Percentiles rank a stretch among this genome's conserved stretches.
Evolutionary conservation across 441 rosid genomes (phyloP).

Genomic region (Brassica hybrid): DNA sequence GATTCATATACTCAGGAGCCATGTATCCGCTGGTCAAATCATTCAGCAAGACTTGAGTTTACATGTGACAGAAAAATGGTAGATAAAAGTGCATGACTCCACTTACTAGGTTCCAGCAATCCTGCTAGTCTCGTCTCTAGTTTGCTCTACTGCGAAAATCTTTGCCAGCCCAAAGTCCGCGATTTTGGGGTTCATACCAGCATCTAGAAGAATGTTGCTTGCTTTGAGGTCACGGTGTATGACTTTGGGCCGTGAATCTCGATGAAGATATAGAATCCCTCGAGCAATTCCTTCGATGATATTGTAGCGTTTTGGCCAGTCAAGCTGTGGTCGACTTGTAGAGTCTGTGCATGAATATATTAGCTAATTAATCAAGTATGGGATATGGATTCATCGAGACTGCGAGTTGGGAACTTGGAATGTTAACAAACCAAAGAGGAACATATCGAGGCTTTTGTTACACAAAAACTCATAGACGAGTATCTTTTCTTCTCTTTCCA

Average conservation of each 20-base stretch:
- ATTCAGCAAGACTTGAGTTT: background rate
- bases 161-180: slow-evolving; percentile 50
- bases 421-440: slow-evolving; percentile 46
- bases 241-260: slow-evolving; percentile 35
- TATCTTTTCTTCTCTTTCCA: slow-evolving; percentile 47
- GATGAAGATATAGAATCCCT: slow-evolving; percentile 46
- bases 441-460: slow-evolving; percentile 54
- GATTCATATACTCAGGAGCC: slow-evolving; percentile 47
- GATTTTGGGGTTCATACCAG: slow-evolving; percentile 51
- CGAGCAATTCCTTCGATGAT: slow-evolving; percentile 55
- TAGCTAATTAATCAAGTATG: background rate
- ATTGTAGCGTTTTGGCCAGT: slow-evolving; percentile 50
- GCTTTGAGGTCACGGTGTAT: slow-evolving; percentile 37
- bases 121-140: slow-evolving; percentile 25
- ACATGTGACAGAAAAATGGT: background rate
- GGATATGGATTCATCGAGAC: background rate
- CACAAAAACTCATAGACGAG: slow-evolving; percentile 53
- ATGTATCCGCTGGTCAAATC: slow-evolving; percentile 49
- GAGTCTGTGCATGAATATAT: slow-evolving; percentile 33
- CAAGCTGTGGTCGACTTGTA: slow-evolving; percentile 27
- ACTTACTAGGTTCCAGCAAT: slow-evolving; percentile 44
- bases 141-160: slow-evolving; percentile 42
- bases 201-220: slow-evolving; percentile 31
- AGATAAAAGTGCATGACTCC: background rate
- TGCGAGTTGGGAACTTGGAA: background rate